A percentile compares a stretch with the other conserved stretches of the same genome.
Conservation (phyloP, 2,329 filamentous ascomycete species). For the Fusarium sp. region DNA sequence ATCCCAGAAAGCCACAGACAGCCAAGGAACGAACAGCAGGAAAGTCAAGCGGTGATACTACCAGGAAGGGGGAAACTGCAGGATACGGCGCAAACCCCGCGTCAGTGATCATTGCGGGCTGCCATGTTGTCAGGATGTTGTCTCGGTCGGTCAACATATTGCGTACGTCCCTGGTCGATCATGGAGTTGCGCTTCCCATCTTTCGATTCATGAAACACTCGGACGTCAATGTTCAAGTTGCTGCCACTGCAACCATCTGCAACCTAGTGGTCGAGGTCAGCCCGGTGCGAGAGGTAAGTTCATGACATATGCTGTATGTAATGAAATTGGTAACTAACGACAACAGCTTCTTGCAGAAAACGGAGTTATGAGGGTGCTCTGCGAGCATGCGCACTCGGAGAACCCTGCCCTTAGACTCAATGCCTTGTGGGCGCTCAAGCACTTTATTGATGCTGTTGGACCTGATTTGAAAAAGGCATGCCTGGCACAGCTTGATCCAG, state of each 20-base stretch:
- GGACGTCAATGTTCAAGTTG: slow-evolving; percentile 81
- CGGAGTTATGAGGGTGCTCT: slow-evolving; percentile 78
- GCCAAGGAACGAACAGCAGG: slow-evolving; percentile 53
- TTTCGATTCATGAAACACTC: slow-evolving; percentile 76
- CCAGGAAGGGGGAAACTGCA: slow-evolving; percentile 44
- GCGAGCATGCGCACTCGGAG: slow-evolving; percentile 81
- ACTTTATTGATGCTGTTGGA: slow-evolving; percentile 77
- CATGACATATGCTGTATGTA: neutral
- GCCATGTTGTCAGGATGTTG: slow-evolving; percentile 79
- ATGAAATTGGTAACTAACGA: slow-evolving; percentile 29
- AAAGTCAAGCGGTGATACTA: slow-evolving; percentile 48
- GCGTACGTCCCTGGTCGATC: slow-evolving; percentile 85
- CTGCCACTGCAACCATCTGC: slow-evolving; percentile 81
- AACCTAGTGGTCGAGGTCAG: slow-evolving; percentile 90
- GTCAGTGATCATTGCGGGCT: slow-evolving; percentile 82
- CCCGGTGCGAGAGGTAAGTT: slow-evolving; percentile 82
- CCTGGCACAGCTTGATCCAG: slow-evolving; percentile 76
- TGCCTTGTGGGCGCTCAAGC: slow-evolving; percentile 92
- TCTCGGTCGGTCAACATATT: slow-evolving; percentile 85
- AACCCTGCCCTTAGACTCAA: slow-evolving; percentile 82
- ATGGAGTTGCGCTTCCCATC: slow-evolving; percentile 78
- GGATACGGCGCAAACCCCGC: slow-evolving; percentile 77
- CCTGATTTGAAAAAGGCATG: slow-evolving; percentile 78
- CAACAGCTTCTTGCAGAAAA: slow-evolving; percentile 73
- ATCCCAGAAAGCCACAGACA: slow-evolving; percentile 59